Conservation (phyloP, 192 early-diverging fungal species). For the Mortierella alpina region DNA sequence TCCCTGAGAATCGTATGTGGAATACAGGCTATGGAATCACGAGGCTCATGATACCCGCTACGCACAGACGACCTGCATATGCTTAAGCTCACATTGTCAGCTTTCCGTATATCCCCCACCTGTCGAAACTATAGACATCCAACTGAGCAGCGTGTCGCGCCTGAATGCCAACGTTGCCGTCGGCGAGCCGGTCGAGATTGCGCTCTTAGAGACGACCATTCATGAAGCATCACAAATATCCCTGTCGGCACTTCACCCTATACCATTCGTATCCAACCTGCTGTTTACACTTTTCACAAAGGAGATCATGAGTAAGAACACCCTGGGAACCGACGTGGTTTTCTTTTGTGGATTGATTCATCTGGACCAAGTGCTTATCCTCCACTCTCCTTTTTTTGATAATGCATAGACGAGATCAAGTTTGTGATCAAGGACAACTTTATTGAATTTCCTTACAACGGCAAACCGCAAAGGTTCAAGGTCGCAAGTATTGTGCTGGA, state of each 20-base stretch:
- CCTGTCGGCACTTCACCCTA: constrained; percentile 47
- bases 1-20: constrained; percentile 52
- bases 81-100: not conserved
- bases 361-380: not conserved
- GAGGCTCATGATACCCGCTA: not conserved
- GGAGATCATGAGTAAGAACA: constrained; percentile 69
- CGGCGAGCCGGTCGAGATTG: constrained; percentile 54
- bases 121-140: constrained; percentile 52
- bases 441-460: constrained; percentile 69
- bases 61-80: not conserved
- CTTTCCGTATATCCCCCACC: not conserved
- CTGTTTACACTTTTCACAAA: constrained; percentile 66
- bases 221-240: constrained; percentile 56
- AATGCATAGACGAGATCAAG: constrained; percentile 63
- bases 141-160: constrained; percentile 57
- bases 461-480: constrained; percentile 57
- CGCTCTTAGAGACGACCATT: constrained; percentile 32
- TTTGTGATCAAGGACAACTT: constrained; percentile 61
- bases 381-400: constrained; percentile 4
- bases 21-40: not conserved
- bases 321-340: not conserved
- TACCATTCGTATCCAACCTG: constrained; percentile 57
- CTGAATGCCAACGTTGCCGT: constrained; percentile 61
- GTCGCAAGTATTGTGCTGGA: constrained; percentile 40
- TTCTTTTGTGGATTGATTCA: constrained; percentile 2